Evolutionary conservation across 192 early-diverging fungal genomes (phyloP).

Genomic region (Coemansia sp.): DNA sequence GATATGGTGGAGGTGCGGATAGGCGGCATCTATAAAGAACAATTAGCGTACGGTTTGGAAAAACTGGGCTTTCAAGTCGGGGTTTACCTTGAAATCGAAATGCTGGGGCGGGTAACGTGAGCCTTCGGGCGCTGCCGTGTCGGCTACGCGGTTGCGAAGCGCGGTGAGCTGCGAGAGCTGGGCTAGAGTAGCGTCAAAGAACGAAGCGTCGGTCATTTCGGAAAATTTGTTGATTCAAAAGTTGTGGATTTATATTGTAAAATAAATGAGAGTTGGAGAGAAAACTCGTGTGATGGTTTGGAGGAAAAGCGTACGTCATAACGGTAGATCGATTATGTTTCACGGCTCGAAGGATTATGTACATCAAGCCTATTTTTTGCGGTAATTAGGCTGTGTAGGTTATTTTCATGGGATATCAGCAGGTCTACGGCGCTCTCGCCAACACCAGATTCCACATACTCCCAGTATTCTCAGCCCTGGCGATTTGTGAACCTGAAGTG

Average conservation of each 20-base stretch:
- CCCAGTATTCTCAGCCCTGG: too few species aligned
- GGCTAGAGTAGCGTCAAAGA: constrained; percentile 37
- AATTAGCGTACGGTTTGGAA: background rate
- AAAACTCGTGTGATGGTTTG: too few species aligned
- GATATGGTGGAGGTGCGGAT: constrained; percentile 12
- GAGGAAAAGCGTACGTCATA: too few species aligned
- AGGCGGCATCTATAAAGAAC: constrained; percentile 30
- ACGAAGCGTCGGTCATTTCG: constrained; percentile 21
- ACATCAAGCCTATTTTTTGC: too few species aligned
- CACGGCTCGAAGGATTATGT: too few species aligned
- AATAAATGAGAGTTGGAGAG: constrained; percentile 14
- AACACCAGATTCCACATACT: too few species aligned
- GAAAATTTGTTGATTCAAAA: background rate
- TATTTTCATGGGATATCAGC: too few species aligned
- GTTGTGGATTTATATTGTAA: background rate
- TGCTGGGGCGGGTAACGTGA: constrained; percentile 28
- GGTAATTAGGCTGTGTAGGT: too few species aligned
- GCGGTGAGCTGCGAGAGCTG: constrained; percentile 37
- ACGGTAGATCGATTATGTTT: too few species aligned
- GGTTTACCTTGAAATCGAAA: constrained; percentile 39
- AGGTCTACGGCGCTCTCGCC: too few species aligned
- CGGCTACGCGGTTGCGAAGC: constrained; percentile 14
- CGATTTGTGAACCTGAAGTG: too few species aligned
- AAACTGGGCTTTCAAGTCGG: background rate
- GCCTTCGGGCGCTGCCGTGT: constrained; percentile 25